A percentile compares a stretch with the other conserved stretches of the same genome.
These are phyloP conservation scores for Oxyria digyna DNA, from an alignment of 148 eudicot species.

Conservation along the genomic window DNA sequence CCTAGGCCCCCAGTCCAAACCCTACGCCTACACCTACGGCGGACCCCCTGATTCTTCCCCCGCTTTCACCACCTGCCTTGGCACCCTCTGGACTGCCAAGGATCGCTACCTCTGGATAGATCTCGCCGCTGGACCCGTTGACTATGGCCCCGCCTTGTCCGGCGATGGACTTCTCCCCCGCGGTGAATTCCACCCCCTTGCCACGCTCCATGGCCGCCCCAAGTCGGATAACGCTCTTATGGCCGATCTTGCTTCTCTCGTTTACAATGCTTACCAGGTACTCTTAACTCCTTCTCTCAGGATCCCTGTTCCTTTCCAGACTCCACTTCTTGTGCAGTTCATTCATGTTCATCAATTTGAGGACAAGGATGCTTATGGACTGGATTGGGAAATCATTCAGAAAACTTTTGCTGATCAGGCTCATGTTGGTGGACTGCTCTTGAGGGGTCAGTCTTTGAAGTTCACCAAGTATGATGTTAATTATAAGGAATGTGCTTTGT, in stretches of 20 bases:
- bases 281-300: conserved; percentile 77
- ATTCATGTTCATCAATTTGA: conserved; percentile 45
- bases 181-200: conserved; percentile 77
- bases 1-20: conserved; percentile 39
- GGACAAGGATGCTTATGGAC: conserved; percentile 26
- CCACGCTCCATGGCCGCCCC: conserved; percentile 54
- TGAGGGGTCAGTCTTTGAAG: conserved; percentile 59
- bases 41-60: conserved; percentile 42
- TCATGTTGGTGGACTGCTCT: conserved; percentile 43
- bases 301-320: conserved; percentile 77
- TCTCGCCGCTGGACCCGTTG: conserved; percentile 81
- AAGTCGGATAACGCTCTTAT: conserved; percentile 57
- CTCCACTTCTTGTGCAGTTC: conserved; percentile 49
- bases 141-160: conserved; percentile 83
- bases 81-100: conserved; percentile 52
- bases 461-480: conserved; percentile 58
- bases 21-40: conserved; percentile 54
- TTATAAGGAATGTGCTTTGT: conserved; percentile 54
- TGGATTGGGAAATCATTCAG: conserved; percentile 67
- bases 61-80: conserved; percentile 50
- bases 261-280: conserved; percentile 81
- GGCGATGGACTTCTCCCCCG: conserved; percentile 79
- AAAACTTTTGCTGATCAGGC: conserved; percentile 57
- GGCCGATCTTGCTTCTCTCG: conserved; percentile 74
- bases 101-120: conserved; percentile 80